Conservation (phyloP, 305 asterid species). For the Salvia sclarea region DNA sequence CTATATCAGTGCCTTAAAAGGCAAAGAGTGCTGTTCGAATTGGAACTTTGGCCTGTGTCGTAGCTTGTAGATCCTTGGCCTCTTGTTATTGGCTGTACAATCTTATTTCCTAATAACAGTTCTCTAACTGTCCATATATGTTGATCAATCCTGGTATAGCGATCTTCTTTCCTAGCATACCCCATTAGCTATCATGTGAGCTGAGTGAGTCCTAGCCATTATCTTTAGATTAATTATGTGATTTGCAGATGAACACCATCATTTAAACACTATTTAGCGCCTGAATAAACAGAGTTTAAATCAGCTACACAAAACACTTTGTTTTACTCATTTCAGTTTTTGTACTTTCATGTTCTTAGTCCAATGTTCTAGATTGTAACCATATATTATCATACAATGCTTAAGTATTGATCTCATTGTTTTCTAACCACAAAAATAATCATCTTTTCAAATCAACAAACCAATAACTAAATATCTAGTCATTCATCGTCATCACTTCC, state of each 20-base stretch:
- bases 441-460: neutral
- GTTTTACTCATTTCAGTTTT: no score
- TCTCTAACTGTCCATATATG: neutral
- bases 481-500: neutral
- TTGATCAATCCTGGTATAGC: neutral
- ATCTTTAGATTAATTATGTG: neutral
- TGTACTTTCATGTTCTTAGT: no score
- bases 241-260: neutral
- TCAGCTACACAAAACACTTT: neutral
- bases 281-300: neutral
- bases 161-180: neutral
- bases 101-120: slow-evolving; percentile 1
- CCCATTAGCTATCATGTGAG: neutral
- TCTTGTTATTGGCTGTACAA: neutral
- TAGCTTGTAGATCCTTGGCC: neutral
- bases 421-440: neutral
- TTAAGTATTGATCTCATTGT: no score
- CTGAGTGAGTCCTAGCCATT: neutral
- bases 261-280: neutral
- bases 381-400: neutral
- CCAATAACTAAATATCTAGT: neutral
- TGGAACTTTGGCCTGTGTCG: neutral
- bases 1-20: slow-evolving; percentile 12
- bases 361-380: neutral
- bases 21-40: neutral